A percentile compares a stretch with the other conserved stretches of the same genome.
Conservation (phyloP, 352 stramenopile genomes). For the Phytophthora boehmeriae region DNA sequence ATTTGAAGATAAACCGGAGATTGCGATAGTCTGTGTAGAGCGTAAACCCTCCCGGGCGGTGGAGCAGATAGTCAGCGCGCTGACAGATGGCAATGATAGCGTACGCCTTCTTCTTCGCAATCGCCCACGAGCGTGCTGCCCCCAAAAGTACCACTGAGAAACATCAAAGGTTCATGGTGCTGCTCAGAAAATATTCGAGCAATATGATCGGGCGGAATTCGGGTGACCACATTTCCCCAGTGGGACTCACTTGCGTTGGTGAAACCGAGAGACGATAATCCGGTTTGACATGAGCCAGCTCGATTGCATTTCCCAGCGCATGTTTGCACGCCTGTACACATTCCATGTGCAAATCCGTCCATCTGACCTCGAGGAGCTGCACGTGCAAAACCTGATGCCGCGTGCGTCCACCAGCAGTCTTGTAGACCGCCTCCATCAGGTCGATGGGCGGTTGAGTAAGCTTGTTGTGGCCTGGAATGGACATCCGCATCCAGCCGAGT, state of each 20-base stretch:
- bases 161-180: conserved; percentile 4
- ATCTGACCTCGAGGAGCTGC: neutral
- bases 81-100: conserved; percentile 7
- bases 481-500: conserved; percentile 4
- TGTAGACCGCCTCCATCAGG: conserved; percentile 8
- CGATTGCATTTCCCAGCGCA: neutral
- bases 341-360: neutral
- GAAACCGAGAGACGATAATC: neutral
- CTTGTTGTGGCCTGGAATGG: conserved; percentile 3
- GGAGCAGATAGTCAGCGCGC: conserved; percentile 8
- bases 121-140: neutral
- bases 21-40: conserved; percentile 12
- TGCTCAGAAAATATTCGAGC: conserved; percentile 1
- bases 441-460: neutral
- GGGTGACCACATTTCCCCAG: conserved; percentile 1
- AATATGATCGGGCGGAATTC: neutral
- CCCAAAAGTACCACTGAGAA: conserved; percentile 8
- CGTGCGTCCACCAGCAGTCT: neutral
- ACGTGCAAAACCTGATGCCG: neutral
- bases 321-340: neutral
- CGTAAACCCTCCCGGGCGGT: neutral
- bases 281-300: neutral
- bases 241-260: neutral
- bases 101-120: conserved; percentile 14
- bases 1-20: conserved; percentile 8